Evolutionary conservation across 2,329 filamentous ascomycete genomes (phyloP).

Genomic region (Claviceps quebecensis): DNA sequence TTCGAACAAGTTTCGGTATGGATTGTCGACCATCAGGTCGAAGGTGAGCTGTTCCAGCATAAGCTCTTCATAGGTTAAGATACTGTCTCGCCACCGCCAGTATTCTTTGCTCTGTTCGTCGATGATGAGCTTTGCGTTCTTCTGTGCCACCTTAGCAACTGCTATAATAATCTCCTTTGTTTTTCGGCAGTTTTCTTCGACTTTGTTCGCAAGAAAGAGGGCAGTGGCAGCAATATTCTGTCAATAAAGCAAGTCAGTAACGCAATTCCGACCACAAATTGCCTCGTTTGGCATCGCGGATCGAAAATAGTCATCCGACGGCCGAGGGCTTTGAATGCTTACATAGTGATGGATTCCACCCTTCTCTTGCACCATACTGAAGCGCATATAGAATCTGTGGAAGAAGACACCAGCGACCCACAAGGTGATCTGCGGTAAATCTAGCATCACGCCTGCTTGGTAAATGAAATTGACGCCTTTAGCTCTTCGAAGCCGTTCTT

Average conservation of each 20-base stretch:
- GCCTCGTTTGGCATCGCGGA: background rate
- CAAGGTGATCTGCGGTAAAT: slow-evolving; percentile 81
- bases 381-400: slow-evolving; percentile 89
- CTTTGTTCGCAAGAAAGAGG: slow-evolving; percentile 90
- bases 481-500: slow-evolving; percentile 67
- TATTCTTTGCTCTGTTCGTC: slow-evolving; percentile 98
- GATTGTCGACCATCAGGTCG: slow-evolving; percentile 79
- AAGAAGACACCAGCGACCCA: slow-evolving; percentile 90
- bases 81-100: slow-evolving; percentile 93
- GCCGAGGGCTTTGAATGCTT: slow-evolving; percentile 20
- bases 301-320: background rate
- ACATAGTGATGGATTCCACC: slow-evolving; percentile 83
- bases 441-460: slow-evolving; percentile 83
- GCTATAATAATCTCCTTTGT: slow-evolving; percentile 90
- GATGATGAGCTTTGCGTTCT: slow-evolving; percentile 76
- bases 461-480: slow-evolving; percentile 97
- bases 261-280: background rate
- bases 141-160: slow-evolving; percentile 87
- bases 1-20: slow-evolving; percentile 72
- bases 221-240: slow-evolving; percentile 78
- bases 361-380: slow-evolving; percentile 62
- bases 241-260: slow-evolving; percentile 2
- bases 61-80: slow-evolving; percentile 81
- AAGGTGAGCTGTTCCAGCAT: slow-evolving; percentile 89
- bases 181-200: slow-evolving; percentile 91